These are phyloP conservation scores for Cyclaneusma minus DNA, from an alignment of 2,329 filamentous ascomycete genomes.

Conservation along the genomic window DNA sequence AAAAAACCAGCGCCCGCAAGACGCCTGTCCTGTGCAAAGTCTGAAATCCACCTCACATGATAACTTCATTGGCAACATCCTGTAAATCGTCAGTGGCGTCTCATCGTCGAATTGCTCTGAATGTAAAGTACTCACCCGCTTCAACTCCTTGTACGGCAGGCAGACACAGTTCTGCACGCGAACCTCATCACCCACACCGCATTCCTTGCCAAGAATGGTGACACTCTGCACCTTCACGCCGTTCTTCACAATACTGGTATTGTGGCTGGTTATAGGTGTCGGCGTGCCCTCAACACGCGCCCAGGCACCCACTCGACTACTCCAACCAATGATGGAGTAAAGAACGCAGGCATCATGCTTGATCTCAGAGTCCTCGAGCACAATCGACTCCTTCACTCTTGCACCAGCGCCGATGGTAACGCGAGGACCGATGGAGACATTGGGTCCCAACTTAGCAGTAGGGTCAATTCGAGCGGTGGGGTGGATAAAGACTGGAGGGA, in stretches of 20 bases:
- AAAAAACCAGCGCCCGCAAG: too few relatives aligned
- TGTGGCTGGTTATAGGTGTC: slow-evolving; percentile 73
- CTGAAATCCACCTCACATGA: too few relatives aligned
- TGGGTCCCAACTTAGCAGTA: slow-evolving; percentile 89
- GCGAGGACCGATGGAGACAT: slow-evolving; percentile 90
- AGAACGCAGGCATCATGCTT: slow-evolving; percentile 93
- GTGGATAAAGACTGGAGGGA: slow-evolving; percentile 91
- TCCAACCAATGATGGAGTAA: slow-evolving; percentile 95
- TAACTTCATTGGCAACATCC: slow-evolving; percentile 78
- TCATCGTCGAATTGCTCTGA: slow-evolving; percentile 2
- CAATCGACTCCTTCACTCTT: slow-evolving; percentile 89
- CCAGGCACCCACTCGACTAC: slow-evolving; percentile 93
- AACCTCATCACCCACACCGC: slow-evolving; percentile 81
- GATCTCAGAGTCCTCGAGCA: slow-evolving; percentile 87
- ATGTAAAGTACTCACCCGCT: slow-evolving; percentile 51
- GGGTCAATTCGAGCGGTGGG: slow-evolving; percentile 81
- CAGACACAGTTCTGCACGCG: slow-evolving; percentile 96
- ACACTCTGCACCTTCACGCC: slow-evolving; percentile 98
- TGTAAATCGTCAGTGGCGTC: slow-evolving; percentile 24
- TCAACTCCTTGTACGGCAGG: slow-evolving; percentile 94
- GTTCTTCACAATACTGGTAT: slow-evolving; percentile 91
- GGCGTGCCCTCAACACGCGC: slow-evolving; percentile 92
- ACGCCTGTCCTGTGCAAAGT: too few relatives aligned
- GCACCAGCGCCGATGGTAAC: slow-evolving; percentile 72
- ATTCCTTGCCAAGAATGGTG: slow-evolving; percentile 95